Conservation (phyloP, 2,329 filamentous ascomycete genomes). For the Cladosporium sp. region DNA sequence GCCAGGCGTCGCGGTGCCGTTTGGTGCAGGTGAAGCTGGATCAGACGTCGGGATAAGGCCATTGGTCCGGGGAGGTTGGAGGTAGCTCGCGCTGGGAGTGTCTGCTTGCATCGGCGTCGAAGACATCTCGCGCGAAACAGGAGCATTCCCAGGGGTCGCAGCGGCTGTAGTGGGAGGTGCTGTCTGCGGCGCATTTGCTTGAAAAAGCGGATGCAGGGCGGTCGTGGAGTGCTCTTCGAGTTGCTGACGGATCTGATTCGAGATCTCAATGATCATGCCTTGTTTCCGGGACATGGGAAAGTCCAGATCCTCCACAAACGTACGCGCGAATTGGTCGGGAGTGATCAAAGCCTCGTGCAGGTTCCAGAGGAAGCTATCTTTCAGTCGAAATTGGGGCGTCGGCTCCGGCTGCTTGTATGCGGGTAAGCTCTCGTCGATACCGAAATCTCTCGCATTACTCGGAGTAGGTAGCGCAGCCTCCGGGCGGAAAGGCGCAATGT, state of each 20-base stretch:
- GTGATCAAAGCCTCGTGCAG: constrained; percentile 90
- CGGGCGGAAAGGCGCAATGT: constrained; percentile 72
- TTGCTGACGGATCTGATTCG: constrained; percentile 89
- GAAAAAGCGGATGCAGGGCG: constrained; percentile 86
- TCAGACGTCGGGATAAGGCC: constrained; percentile 39
- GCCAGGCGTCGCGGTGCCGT: constrained; percentile 39
- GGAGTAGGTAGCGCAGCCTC: constrained; percentile 59
- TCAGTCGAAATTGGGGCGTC: constrained; percentile 78
- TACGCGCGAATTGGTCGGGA: constrained; percentile 90
- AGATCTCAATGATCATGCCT: constrained; percentile 69
- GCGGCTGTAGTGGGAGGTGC: constrained; percentile 25
- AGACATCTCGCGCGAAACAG: constrained; percentile 47
- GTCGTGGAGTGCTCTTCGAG: constrained; percentile 94
- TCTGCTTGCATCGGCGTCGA: constrained; percentile 34
- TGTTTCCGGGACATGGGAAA: constrained; percentile 64
- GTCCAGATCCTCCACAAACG: constrained; percentile 86
- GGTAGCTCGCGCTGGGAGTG: constrained; percentile 21
- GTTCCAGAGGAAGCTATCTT: constrained; percentile 97
- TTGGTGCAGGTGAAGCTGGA: constrained; percentile 39
- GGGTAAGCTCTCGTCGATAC: constrained; percentile 65
- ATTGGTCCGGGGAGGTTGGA: constrained; percentile 45
- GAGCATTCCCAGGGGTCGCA: constrained; percentile 29
- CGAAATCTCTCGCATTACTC: constrained; percentile 50
- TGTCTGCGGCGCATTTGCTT: constrained; percentile 40
- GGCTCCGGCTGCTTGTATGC: constrained; percentile 74